These are phyloP conservation scores for Trametes gibbosa DNA, from an alignment of 768 basidiomycete species.

Conservation along the genomic window DNA sequence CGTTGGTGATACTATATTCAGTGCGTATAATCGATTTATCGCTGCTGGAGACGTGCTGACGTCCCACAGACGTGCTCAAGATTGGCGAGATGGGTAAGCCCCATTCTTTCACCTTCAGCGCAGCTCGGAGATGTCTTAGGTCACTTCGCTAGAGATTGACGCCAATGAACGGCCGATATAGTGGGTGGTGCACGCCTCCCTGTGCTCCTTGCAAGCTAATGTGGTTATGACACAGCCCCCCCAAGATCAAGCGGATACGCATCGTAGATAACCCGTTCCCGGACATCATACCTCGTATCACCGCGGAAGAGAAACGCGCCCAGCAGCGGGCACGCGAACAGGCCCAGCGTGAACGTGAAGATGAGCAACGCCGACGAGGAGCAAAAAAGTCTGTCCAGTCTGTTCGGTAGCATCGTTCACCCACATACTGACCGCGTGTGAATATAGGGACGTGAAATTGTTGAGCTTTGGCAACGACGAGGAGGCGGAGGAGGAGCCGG, in stretches of 20 bases:
- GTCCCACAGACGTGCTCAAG: conserved; percentile 93
- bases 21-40: conserved; percentile 41
- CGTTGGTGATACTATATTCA: conserved; percentile 86
- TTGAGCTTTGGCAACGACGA: conserved; percentile 83
- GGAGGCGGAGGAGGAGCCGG: conserved; percentile 55
- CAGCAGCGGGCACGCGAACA: conserved; percentile 82
- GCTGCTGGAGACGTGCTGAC: conserved; percentile 80
- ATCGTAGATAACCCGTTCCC: conserved; percentile 93
- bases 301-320: conserved; percentile 83
- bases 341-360: conserved; percentile 76
- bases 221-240: conserved; percentile 56
- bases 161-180: conserved; percentile 77
- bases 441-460: conserved; percentile 76
- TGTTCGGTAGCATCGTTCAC: no score
- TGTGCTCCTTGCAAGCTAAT: neutral
- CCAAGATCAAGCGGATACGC: conserved; percentile 81
- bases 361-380: conserved; percentile 63
- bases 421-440: neutral
- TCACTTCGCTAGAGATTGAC: conserved; percentile 55
- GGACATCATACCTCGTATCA: conserved; percentile 95
- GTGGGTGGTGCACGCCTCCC: conserved; percentile 40
- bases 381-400: conserved; percentile 76
- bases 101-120: neutral
- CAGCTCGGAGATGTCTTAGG: conserved; percentile 13
- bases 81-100: conserved; percentile 83